Conservation (phyloP, 2,329 filamentous ascomycete genomes). For the Cladosporium phlei region DNA sequence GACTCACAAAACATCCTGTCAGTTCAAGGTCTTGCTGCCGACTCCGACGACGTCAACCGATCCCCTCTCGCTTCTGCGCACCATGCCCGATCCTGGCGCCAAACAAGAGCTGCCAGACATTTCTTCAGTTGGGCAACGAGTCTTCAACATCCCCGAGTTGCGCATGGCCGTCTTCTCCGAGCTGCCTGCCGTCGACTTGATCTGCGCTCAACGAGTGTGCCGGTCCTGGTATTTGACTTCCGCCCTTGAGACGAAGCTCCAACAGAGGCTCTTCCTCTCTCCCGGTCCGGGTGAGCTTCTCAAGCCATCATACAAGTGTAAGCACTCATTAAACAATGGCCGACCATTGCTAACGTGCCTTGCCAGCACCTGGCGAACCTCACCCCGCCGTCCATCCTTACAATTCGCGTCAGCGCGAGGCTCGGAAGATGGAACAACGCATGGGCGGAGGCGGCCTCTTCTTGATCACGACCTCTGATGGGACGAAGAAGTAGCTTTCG, state of each 20-base stretch:
- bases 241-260: constrained; percentile 5
- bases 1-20: constrained; percentile 39
- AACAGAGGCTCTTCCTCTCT: constrained; percentile 10
- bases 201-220: constrained; percentile 2
- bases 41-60: not conserved
- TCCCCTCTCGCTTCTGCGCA: not conserved
- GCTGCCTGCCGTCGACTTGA: constrained; percentile 1
- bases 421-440: not conserved
- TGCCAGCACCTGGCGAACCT: not conserved
- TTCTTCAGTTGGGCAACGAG: not conserved
- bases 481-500: not conserved
- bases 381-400: constrained; percentile 4
- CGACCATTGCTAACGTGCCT: not conserved
- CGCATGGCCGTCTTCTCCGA: constrained; percentile 5
- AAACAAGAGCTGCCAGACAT: not conserved
- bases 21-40: not conserved
- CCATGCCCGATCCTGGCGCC: not conserved
- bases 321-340: not conserved
- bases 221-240: constrained; percentile 12
- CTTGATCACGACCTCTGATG: not conserved
- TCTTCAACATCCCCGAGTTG: constrained; percentile 11
- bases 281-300: constrained; percentile 13
- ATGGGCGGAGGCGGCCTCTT: not conserved
- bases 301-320: not conserved
- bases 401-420: not conserved